Evolutionary conservation across 352 stramenopile species (phyloP).

Genomic region (Pythium aphanidermatum): DNA sequence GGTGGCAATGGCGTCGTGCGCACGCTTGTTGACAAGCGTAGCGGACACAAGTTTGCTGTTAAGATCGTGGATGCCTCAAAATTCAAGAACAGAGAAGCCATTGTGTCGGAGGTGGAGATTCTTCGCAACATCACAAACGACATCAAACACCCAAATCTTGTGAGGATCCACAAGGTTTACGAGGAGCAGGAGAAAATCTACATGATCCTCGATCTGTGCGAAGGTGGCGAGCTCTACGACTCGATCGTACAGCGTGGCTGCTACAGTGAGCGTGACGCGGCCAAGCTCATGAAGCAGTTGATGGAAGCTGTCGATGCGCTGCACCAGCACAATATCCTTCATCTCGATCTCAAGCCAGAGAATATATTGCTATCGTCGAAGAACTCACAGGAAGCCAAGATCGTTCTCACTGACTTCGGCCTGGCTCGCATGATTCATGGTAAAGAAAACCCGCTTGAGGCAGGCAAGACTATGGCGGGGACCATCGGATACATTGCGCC

Average conservation of each 20-base stretch:
- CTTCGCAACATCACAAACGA: conserved; percentile 76
- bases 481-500: conserved; percentile 78
- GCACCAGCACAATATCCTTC: conserved; percentile 71
- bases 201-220: conserved; percentile 70
- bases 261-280: conserved; percentile 61
- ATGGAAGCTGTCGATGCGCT: conserved; percentile 55
- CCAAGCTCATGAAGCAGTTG: conserved; percentile 58
- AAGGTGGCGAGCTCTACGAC: conserved; percentile 73
- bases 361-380: conserved; percentile 68
- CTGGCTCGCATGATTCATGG: conserved; percentile 71
- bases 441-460: conserved; percentile 56
- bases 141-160: conserved; percentile 71
- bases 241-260: conserved; percentile 54
- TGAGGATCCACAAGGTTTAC: conserved; percentile 79
- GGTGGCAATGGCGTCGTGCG: conserved; percentile 74
- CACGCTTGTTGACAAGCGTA: conserved; percentile 50
- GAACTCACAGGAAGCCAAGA: conserved; percentile 41
- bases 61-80: conserved; percentile 77
- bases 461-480: conserved; percentile 58
- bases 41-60: conserved; percentile 48
- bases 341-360: conserved; percentile 76
- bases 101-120: conserved; percentile 74
- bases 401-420: conserved; percentile 73
- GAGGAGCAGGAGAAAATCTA: conserved; percentile 79
- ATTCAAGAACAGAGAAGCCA: conserved; percentile 63